Percentiles rank a stretch among this genome's conserved stretches.
phyloP scores from a whole-genome alignment of 768 basidiomycete genomes.

The Serendipita vermifera region DNA sequence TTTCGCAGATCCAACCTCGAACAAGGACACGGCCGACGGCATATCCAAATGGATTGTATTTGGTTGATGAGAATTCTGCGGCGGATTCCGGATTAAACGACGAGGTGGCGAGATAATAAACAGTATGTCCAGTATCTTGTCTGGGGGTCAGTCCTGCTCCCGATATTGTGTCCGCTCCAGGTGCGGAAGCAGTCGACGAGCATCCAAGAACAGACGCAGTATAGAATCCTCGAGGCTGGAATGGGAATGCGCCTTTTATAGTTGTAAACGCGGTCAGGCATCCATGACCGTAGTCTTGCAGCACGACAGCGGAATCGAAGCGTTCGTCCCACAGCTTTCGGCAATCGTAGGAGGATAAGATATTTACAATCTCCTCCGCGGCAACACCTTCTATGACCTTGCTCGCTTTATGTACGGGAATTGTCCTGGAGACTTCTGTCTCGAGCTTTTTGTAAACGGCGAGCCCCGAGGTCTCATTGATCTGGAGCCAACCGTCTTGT shows the following conservation, averaged over 20 bases:
- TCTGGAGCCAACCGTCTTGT: constrained; percentile 56
- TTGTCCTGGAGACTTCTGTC: constrained; percentile 60
- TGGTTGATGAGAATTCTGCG: constrained; percentile 40
- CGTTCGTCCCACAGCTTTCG: constrained; percentile 80
- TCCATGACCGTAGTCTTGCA: constrained; percentile 70
- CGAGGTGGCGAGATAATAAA: constrained; percentile 71
- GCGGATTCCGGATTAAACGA: constrained; percentile 63
- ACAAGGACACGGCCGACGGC: constrained; percentile 73
- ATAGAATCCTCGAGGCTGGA: constrained; percentile 79
- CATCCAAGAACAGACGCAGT: constrained; percentile 58
- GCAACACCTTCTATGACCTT: constrained; percentile 89
- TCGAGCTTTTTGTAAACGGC: constrained; percentile 63
- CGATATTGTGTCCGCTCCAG: constrained; percentile 12
- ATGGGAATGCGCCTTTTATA: constrained; percentile 74
- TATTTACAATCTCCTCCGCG: constrained; percentile 75
- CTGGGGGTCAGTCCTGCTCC: constrained; percentile 17
- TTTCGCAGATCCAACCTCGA: constrained; percentile 94
- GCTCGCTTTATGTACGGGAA: constrained; percentile 77
- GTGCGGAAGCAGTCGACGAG: constrained; percentile 15
- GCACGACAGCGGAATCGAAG: constrained; percentile 50
- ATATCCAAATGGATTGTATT: constrained; percentile 62
- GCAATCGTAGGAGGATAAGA: constrained; percentile 55
- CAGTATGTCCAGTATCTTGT: constrained; percentile 29
- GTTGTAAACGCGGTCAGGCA: constrained; percentile 59
- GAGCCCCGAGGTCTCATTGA: constrained; percentile 59